Evolutionary conservation across 2,329 filamentous ascomycete genomes (phyloP), one percentile per base, ranked within the genome.

Genomic region (Sporothrix luriei): DNA sequence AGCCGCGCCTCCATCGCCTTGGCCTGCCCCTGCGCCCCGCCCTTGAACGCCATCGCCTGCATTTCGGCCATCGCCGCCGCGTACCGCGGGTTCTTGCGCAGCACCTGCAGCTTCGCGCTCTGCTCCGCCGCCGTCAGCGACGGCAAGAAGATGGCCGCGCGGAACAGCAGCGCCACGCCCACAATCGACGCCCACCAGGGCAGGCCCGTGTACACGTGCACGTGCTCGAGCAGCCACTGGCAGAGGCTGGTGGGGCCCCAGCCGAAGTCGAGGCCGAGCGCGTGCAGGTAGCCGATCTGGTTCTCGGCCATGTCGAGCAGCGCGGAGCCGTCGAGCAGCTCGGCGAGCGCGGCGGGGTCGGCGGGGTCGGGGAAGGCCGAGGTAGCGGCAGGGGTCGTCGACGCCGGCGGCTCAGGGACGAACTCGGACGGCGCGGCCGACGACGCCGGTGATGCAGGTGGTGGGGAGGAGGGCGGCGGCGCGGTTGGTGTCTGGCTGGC

Each of bases 241-340:
- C 95, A 88, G 19, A 87, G 74, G 4, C 89, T 81, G 0, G 93
- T 92, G 5, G 91, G 87, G 19, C 94, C 94, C 82, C 83, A 94
- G 77, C 94, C 93, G 76, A 90, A 98, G 75, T 98, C 92, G 26
- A 99, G 82, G 3, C 95, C 95, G 13, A 98, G 83, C 7, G 88
- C 85, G 74, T 91, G 87, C 70, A 99, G 83, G 76, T 94, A 97
- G 72, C 95, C 95, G 70, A 97, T 87, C 66, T 88, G 84, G 76
- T 94, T 91, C n/a, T 64, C 61, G 48, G 91, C 88, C 72, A 93
- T 86, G 72, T 85, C 80, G 71, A 88, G 83, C 68, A 87, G 79
- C 68, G 83, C 80, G 13, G 72, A 71, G 70, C 78, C 76, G 64
- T 78, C 77, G 65, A 80, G 77, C 38, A 80, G 64, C 48, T 77